Base-by-base conservation (phyloP, 139 green algal species). In the Picochlorum costavermella region DNA sequence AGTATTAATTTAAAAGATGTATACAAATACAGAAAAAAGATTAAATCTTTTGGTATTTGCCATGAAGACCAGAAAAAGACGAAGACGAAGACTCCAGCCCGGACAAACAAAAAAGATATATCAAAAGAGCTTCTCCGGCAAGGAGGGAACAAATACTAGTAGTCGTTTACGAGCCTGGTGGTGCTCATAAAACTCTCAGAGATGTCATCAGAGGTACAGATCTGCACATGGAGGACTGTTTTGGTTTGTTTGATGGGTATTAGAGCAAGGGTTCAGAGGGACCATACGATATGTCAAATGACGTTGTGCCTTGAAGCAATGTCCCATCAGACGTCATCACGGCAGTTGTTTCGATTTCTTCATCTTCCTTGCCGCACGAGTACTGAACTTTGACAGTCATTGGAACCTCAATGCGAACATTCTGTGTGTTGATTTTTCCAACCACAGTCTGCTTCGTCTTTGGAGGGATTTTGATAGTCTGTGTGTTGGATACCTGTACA, bases 231-330 rank as follows among this genome's bases (percentile, higher is more conserved):
- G 20, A 23, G 20, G 20, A 23, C 20, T 23, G 20, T 23, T 23
- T 23, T 23, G 20, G 30, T 5, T 36, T 36, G 3, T 36, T 36
- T 5, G 31, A 37, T 6, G 31, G 31, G 31, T 2, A 25, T 51
- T 10, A 51, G 16, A 10, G 16, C 4, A 51, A 51, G 14, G 45
- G 2, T 28, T 51, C 45, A n/a, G 45, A 20, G 45, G 17, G 17
- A 51, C 45, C 45, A 51, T 23, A 51, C 5, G 45, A 51, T 51
- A 51, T 51, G 45, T 51, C 45, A 51, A 51, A 51, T 20, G 45
- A 51, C 16, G 45, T 51, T 5, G 45, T 51, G 45, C 45, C 45
- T 10, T 51, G 45, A 51, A 51, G 45, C 45, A 51, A 20, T 17
- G 45, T 51, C 17, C 45, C 45, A 51, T 51, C 45, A 51, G 45